A percentile compares a stretch with the other conserved stretches of the same genome.
Evolutionary conservation across 441 rosid species (phyloP).

Genomic region (Pelargonium exstipulatum): DNA sequence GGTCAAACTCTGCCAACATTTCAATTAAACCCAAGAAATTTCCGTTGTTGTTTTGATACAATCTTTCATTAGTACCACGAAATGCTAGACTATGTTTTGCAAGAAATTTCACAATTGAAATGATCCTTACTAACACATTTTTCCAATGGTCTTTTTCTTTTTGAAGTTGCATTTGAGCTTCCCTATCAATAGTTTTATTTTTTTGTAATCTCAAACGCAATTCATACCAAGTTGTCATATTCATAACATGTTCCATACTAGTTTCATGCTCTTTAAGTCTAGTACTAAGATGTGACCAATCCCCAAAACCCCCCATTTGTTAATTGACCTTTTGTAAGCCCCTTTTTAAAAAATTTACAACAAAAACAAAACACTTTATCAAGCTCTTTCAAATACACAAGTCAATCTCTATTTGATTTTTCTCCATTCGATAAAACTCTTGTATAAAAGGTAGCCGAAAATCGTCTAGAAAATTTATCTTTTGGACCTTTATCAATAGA

Average conservation of each 20-base stretch:
- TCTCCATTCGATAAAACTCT: not conserved
- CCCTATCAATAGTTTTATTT: not conserved
- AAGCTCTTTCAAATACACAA: not conserved
- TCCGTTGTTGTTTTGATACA: not conserved
- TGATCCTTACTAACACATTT: not conserved
- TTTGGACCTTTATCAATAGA: not conserved
- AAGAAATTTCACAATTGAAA: not conserved
- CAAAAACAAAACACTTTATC: not conserved
- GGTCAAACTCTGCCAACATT: not conserved
- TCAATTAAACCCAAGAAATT: not conserved
- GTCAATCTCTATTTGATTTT: not conserved
- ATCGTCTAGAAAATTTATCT: not conserved
- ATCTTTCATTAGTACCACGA: not conserved
- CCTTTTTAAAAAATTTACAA: not conserved
- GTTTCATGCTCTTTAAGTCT: not conserved
- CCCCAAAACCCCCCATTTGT: not conserved
- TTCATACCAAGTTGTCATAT: not conserved
- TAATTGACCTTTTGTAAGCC: not conserved
- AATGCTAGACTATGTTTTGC: not conserved
- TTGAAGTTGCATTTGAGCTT: not conserved
- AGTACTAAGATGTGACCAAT: not conserved
- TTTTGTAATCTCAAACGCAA: not conserved
- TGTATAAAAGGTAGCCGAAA: not conserved
- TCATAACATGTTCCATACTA: not conserved
- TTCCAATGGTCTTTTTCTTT: not conserved